Evolutionary conservation across 2,329 filamentous ascomycete genomes (phyloP), one percentile per base, ranked within the genome.

Genomic region (Cladosporium sp.): DNA sequence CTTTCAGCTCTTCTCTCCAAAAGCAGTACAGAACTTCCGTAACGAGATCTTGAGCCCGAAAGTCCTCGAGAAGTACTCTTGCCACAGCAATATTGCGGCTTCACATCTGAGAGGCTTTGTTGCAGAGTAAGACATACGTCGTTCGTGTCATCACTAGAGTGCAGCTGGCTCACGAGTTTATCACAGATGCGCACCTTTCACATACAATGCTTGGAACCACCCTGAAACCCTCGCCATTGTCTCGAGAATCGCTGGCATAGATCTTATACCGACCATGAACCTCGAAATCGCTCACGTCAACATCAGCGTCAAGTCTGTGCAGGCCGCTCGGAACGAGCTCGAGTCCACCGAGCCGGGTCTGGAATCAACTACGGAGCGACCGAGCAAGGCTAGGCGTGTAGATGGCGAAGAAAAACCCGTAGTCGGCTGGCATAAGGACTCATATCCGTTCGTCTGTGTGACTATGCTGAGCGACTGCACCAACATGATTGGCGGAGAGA

Each of bases 361-460:
- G 65, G 69, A 82, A 7, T 72, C 72, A n/a, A 75, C 75, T 12
- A 77, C 80, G n/a, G 37, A 61, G 11, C 28, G 40, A 12, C 52
- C 29, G 11, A 55, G 52, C 52, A 55, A 55, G 52, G 52, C 29
- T 8, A 55, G 28, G 18, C 52, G 52, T 12, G 28, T 61, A 6
- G 33, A 77, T 69, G 80, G 82, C 29, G 81, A 85, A 57, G 80
- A 83, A 40, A 80, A 82, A 69, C 83, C 86, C 5, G 83, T 86
- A 28, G 83, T 89, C 33, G 85, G 82, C 44, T 89, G 87, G 87
- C 87, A 89, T 75, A 84, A 79, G 0, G 88, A 89, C 74, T 87
- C 84, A 72, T 89, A 88, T 72, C 86, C 87, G 0, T 90, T 89
- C 72, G 87, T 90, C n/a, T 89, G 86, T 69, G 87, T 90, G n/a